Percentiles rank a stretch among this genome's conserved stretches.
phyloP scores from a whole-genome alignment of 2,329 filamentous ascomycete species.

The Botrytis tulipae region DNA sequence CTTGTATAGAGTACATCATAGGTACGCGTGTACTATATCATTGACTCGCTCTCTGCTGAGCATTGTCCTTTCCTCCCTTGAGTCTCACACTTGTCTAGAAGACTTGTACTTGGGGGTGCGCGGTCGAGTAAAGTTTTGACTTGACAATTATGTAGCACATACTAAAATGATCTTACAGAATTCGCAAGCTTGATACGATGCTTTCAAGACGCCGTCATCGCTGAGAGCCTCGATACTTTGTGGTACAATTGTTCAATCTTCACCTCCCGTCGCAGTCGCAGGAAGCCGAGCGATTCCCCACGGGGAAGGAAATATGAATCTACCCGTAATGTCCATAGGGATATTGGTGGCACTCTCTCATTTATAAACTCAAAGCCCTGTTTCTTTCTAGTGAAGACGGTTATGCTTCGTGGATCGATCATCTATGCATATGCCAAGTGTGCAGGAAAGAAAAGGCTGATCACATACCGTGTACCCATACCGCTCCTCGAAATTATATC shows the following conservation, averaged over 20 bases:
- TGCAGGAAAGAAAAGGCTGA: conserved; percentile 12
- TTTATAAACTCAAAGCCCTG: neutral
- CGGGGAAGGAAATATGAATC: neutral
- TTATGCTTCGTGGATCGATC: conserved; percentile 5
- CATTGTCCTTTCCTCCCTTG: neutral
- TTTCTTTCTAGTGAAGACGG: neutral
- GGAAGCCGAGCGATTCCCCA: neutral
- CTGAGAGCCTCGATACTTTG: neutral
- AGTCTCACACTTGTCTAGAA: neutral
- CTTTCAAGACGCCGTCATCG: neutral
- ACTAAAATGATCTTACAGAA: neutral
- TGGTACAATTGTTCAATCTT: neutral
- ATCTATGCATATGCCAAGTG: conserved; percentile 16
- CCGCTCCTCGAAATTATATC: neutral
- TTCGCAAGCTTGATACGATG: neutral
- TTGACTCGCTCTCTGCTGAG: neutral
- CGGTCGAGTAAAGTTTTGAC: neutral
- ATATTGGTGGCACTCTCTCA: conserved; percentile 7
- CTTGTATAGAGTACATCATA: neutral
- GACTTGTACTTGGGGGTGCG: neutral
- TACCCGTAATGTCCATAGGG: neutral
- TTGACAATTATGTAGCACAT: too few species aligned
- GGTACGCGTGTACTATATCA: neutral
- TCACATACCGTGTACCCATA: conserved; percentile 3
- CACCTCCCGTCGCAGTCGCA: neutral